Evolutionary conservation across 257 asterid species (phyloP).

Genomic region (Hygrophila difformis): DNA sequence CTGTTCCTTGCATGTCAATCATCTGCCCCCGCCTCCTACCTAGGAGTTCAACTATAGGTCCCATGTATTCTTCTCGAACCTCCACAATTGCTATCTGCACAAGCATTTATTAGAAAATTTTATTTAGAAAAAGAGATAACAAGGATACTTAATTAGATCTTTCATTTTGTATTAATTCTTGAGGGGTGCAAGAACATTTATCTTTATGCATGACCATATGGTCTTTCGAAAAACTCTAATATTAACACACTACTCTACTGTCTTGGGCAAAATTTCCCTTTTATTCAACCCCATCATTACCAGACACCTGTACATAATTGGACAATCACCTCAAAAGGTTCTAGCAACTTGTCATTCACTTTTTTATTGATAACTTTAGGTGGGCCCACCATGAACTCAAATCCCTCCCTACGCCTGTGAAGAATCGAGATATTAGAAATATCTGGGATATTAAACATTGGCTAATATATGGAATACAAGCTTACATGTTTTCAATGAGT

Average conservation of each 20-base stretch:
- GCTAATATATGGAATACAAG: not conserved
- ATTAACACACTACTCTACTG: too few relatives aligned
- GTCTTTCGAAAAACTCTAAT: too few relatives aligned
- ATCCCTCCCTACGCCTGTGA: slow-evolving; percentile 99
- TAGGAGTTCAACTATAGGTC: slow-evolving; percentile 90
- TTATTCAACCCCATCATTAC: too few relatives aligned
- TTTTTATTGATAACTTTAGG: slow-evolving; percentile 92
- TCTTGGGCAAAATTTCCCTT: too few relatives aligned
- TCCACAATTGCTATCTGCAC: slow-evolving; percentile 86
- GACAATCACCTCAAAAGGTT: slow-evolving; percentile 75
- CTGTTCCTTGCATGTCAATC: slow-evolving; percentile 87
- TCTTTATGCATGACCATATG: too few relatives aligned
- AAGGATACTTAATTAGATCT: too few relatives aligned
- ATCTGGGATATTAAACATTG: slow-evolving; percentile 5
- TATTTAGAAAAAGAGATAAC: too few relatives aligned
- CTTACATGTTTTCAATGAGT: slow-evolving; percentile 93
- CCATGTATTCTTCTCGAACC: slow-evolving; percentile 90
- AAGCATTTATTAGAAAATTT: slow-evolving; percentile 12
- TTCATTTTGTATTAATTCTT: not conserved
- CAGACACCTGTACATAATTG: not conserved
- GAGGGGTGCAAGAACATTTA: not conserved
- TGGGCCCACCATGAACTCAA: slow-evolving; percentile 99
- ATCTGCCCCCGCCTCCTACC: slow-evolving; percentile 97
- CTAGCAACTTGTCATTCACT: slow-evolving; percentile 66
- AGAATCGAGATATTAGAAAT: slow-evolving; percentile 22